A percentile compares a stretch with the other conserved stretches of the same genome.
phyloP scores from a whole-genome alignment of 208 protist species.

The Crithidia bombi region DNA sequence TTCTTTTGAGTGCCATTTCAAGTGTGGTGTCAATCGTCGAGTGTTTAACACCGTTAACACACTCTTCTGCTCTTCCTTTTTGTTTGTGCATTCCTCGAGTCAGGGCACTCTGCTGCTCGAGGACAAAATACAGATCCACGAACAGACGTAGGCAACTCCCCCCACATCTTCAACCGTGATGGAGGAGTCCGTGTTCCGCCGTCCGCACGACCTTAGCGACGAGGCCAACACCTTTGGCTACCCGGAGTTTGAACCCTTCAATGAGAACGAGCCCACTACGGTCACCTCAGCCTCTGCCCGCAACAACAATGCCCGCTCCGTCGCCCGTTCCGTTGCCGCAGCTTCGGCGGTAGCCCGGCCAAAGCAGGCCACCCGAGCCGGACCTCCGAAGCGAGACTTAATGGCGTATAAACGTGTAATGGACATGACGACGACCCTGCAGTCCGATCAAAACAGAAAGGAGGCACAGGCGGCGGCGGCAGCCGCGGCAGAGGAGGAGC shows the following conservation, averaged over 20 bases:
- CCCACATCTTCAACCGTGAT: constrained; percentile 8
- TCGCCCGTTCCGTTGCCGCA: neutral
- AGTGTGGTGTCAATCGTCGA: too few relatives aligned
- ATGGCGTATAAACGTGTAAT: constrained; percentile 27
- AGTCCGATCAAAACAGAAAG: constrained; percentile 21
- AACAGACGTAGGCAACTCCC: too few relatives aligned
- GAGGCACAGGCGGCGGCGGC: constrained; percentile 12
- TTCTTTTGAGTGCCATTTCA: too few relatives aligned
- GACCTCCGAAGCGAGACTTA: constrained; percentile 14
- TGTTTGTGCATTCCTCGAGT: too few relatives aligned
- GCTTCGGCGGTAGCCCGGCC: neutral
- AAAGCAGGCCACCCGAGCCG: neutral
- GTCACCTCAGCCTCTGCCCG: neutral
- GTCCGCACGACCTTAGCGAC: constrained; percentile 17
- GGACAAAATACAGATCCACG: too few relatives aligned
- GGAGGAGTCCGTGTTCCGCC: constrained; percentile 3
- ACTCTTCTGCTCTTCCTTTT: neutral
- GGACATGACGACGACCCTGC: constrained; percentile 21
- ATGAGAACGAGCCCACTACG: neutral
- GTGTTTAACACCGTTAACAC: too few relatives aligned
- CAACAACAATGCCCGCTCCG: neutral
- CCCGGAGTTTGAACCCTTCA: constrained; percentile 17
- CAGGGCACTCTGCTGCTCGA: too few relatives aligned
- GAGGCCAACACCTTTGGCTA: constrained; percentile 26
- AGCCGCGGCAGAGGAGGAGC: constrained; percentile 8